A percentile compares a stretch with the other conserved stretches of the same genome.
Conservation (phyloP, 2,329 filamentous ascomycete species). For the Penicillium paneum region DNA sequence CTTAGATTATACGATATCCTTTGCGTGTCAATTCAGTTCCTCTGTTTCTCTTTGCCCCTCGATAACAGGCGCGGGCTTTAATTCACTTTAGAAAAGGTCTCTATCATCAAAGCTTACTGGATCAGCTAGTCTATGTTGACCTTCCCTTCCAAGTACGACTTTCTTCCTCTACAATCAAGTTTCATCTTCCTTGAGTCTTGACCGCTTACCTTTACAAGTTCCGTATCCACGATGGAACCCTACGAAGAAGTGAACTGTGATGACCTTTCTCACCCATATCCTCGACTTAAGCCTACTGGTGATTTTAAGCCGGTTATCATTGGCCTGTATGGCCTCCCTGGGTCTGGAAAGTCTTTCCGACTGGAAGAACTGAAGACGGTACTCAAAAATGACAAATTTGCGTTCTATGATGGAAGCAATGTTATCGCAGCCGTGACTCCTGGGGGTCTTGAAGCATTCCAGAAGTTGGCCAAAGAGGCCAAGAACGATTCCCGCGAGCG, state of each 20-base stretch:
- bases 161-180: neutral
- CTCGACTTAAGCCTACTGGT: neutral
- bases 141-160: neutral
- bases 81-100: neutral
- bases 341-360: constrained; percentile 53
- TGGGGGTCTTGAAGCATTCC: constrained; percentile 52
- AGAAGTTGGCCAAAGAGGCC: constrained; percentile 34
- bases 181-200: too few relatives aligned
- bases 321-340: constrained; percentile 55
- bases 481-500: constrained; percentile 42
- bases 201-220: neutral
- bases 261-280: too few relatives aligned
- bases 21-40: too few relatives aligned
- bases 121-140: neutral
- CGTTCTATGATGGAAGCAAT: constrained; percentile 54
- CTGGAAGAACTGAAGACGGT: constrained; percentile 41
- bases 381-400: constrained; percentile 38
- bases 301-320: constrained; percentile 40
- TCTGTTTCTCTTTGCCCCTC: neutral
- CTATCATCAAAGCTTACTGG: neutral
- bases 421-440: constrained; percentile 44
- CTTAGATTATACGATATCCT: neutral
- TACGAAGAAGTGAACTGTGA: neutral
- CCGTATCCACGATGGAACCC: neutral
- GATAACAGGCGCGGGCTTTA: neutral